phyloP scores from a whole-genome alignment of 805 yeast species.

The Starmerella khaoyaiensis region DNA sequence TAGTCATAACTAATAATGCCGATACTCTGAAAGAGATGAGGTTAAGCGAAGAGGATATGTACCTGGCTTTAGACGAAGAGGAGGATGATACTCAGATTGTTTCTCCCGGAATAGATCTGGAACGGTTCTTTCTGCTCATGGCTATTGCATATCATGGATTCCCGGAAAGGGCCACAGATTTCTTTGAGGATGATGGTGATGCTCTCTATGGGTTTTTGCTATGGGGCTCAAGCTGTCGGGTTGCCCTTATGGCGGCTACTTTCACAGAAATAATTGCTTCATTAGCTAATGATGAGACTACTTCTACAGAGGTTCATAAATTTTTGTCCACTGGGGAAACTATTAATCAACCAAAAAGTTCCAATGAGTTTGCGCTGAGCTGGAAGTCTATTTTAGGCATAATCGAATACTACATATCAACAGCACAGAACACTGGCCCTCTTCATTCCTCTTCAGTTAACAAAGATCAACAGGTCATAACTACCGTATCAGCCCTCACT shows the following conservation, averaged over 20 bases:
- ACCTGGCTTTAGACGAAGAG: conserved; percentile 21
- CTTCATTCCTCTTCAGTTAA: no score
- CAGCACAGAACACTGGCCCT: no score
- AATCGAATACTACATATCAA: conserved; percentile 12
- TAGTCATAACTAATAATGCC: conserved; percentile 28
- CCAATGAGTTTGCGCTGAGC: conserved; percentile 35
- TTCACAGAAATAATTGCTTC: conserved; percentile 70
- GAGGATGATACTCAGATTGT: conserved; percentile 8
- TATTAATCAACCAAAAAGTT: no score
- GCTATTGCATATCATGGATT: conserved; percentile 55
- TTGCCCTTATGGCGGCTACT: conserved; percentile 61
- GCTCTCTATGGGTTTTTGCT: conserved; percentile 65
- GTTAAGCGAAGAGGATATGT: conserved; percentile 29
- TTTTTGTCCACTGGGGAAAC: conserved; percentile 42
- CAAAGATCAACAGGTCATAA: no score
- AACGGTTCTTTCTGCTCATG: conserved; percentile 67
- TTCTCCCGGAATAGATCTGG: conserved; percentile 62
- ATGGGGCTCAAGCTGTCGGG: conserved; percentile 79
- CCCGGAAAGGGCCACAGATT: conserved; percentile 40
- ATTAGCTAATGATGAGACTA: conserved; percentile 32
- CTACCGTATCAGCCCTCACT: not conserved
- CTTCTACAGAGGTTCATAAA: conserved; percentile 32
- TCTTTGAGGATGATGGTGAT: conserved; percentile 59
- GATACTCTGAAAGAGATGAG: conserved; percentile 32
- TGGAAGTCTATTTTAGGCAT: conserved; percentile 17